Conservation (phyloP, 805 yeast species). For the Candida pini region DNA sequence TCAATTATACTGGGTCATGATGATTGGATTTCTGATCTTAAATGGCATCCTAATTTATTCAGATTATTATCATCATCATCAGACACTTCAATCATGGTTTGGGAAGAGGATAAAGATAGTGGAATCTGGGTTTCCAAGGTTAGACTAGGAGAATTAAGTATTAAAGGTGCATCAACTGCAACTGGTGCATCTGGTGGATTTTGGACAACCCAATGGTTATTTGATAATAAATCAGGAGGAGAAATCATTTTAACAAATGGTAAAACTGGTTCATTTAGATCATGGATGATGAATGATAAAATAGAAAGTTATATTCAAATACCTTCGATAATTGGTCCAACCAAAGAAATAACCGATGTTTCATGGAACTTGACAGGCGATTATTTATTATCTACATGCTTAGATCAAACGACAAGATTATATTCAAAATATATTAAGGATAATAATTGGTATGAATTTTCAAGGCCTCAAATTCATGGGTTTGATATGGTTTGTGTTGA, state of each 20-base stretch:
- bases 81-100: slow-evolving; percentile 86
- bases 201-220: slow-evolving; percentile 67
- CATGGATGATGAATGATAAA: slow-evolving; percentile 40
- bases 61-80: slow-evolving; percentile 81
- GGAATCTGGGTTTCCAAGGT: slow-evolving; percentile 86
- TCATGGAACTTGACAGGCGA: slow-evolving; percentile 68
- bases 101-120: slow-evolving; percentile 83
- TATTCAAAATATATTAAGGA: slow-evolving; percentile 40
- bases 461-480: slow-evolving; percentile 98
- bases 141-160: slow-evolving; percentile 85
- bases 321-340: slow-evolving; percentile 71
- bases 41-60: slow-evolving; percentile 68
- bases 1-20: slow-evolving; percentile 97
- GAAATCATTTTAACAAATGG: slow-evolving; percentile 74
- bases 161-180: slow-evolving; percentile 97
- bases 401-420: slow-evolving; percentile 90
- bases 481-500: slow-evolving; percentile 87
- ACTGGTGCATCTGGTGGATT: slow-evolving; percentile 84
- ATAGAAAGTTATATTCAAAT: slow-evolving; percentile 25
- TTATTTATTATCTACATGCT: slow-evolving; percentile 68
- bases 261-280: slow-evolving; percentile 88
- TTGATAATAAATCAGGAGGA: slow-evolving; percentile 22
- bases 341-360: slow-evolving; percentile 67
- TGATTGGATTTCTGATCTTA: slow-evolving; percentile 87
- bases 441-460: slow-evolving; percentile 79